These are phyloP conservation scores for Hygrophorus russula DNA, from an alignment of 768 basidiomycete species.

Conservation along the genomic window DNA sequence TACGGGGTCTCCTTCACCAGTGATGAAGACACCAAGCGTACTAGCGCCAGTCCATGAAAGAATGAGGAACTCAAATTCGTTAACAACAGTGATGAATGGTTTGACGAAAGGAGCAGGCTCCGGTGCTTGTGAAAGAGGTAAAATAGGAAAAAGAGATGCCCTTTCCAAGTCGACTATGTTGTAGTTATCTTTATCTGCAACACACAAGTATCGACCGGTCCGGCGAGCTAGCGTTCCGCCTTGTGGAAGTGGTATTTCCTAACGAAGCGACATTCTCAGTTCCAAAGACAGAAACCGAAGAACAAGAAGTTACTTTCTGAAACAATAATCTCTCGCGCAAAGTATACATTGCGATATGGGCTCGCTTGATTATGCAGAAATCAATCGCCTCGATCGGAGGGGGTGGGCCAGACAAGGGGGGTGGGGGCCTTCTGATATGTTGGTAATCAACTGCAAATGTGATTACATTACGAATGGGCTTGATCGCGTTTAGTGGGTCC, in stretches of 20 bases:
- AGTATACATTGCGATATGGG: conserved; percentile 48
- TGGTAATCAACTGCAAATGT: conserved; percentile 77
- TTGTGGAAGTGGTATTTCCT: conserved; percentile 65
- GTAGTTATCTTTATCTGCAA: conserved; percentile 67
- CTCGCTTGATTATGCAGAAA: conserved; percentile 65
- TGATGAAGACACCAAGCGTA: conserved; percentile 82
- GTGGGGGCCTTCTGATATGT: conserved; percentile 43
- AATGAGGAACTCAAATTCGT: conserved; percentile 74
- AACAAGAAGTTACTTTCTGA: conserved; percentile 33
- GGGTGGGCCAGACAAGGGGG: conserved; percentile 25
- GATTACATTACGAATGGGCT: conserved; percentile 72
- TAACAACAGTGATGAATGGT: conserved; percentile 67
- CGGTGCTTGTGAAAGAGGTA: conserved; percentile 68
- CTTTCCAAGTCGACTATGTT: conserved; percentile 70
- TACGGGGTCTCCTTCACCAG: conserved; percentile 75
- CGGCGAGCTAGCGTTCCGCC: conserved; percentile 53
- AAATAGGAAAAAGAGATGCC: conserved; percentile 55
- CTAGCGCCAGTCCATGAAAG: conserved; percentile 74
- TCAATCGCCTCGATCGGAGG: conserved; percentile 42
- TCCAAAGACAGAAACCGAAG: neutral
- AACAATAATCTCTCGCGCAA: conserved; percentile 55
- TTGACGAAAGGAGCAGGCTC: conserved; percentile 34
- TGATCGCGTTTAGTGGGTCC: conserved; percentile 50
- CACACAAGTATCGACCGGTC: conserved; percentile 51
- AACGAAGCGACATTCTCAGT: neutral